Evolutionary conservation across 495 filamentous ascomycete species (phyloP).

Genomic region (Geopyxis carbonaria): DNA sequence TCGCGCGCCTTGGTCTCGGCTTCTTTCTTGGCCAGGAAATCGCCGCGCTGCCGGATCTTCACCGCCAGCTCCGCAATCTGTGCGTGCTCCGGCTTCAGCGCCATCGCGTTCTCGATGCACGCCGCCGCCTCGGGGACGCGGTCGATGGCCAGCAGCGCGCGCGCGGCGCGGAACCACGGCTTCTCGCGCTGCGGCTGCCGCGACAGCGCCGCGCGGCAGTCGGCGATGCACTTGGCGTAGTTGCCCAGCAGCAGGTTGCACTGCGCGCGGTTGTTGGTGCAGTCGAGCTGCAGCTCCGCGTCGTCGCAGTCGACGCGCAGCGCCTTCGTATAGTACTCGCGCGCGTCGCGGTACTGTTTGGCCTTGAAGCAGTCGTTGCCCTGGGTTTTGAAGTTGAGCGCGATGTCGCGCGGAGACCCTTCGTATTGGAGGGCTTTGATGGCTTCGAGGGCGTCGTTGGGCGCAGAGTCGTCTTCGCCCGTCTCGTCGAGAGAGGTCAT

Average conservation of each 20-base stretch:
- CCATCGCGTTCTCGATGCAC: constrained; percentile 50
- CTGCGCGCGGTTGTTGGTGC: constrained; percentile 69
- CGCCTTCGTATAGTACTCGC: constrained; percentile 79
- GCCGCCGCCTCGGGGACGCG: constrained; percentile 61
- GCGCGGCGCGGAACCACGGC: constrained; percentile 67
- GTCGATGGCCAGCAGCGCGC: constrained; percentile 56
- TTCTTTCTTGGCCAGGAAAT: constrained; percentile 28
- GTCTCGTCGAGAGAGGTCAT: constrained; percentile 79
- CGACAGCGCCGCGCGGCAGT: constrained; percentile 63
- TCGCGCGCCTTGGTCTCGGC: constrained; percentile 30
- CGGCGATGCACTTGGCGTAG: constrained; percentile 63
- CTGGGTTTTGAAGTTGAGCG: constrained; percentile 20
- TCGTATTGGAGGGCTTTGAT: constrained; percentile 82
- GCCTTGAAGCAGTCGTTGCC: constrained; percentile 67
- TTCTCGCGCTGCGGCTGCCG: constrained; percentile 68
- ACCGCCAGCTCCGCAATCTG: constrained; percentile 12
- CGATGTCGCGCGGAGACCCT: constrained; percentile 57
- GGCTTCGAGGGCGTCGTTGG: constrained; percentile 68
- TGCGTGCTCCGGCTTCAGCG: constrained; percentile 42
- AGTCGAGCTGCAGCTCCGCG: constrained; percentile 31
- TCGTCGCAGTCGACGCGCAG: constrained; percentile 29
- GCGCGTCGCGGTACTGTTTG: constrained; percentile 64
- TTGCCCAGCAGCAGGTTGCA: constrained; percentile 74
- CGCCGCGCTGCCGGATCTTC: constrained; percentile 39
- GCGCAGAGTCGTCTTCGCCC: constrained; percentile 37